Conservation (phyloP, 768 basidiomycete genomes). For the Exsudoporus frostii region DNA sequence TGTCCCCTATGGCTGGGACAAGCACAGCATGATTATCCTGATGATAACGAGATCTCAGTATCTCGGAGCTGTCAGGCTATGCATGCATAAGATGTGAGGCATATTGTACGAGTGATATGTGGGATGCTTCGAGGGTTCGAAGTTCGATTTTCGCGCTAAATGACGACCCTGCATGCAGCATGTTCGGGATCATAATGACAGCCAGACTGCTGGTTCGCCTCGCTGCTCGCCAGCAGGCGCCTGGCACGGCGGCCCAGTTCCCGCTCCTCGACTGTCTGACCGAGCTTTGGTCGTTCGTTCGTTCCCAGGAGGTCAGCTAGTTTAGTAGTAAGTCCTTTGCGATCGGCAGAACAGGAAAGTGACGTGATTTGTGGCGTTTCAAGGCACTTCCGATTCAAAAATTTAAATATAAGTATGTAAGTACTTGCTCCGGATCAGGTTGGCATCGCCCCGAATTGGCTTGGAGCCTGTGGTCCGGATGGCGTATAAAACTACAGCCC, state of each 20-base stretch:
- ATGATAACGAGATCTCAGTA: neutral
- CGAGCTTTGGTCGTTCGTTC: neutral
- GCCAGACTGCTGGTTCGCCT: neutral
- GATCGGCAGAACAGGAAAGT: constrained; percentile 1
- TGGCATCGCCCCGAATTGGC: neutral
- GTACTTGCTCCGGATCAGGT: constrained; percentile 1
- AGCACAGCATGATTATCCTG: neutral
- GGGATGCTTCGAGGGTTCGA: neutral
- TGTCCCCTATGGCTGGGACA: neutral
- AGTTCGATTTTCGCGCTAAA: neutral
- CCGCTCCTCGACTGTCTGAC: neutral
- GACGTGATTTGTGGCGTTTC: neutral
- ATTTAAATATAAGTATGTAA: too few relatives aligned
- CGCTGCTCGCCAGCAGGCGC: too few relatives aligned
- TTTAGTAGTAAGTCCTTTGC: constrained; percentile 16
- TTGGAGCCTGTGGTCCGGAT: neutral
- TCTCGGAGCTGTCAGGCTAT: too few relatives aligned
- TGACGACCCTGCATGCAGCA: constrained; percentile 6
- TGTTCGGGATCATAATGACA: neutral
- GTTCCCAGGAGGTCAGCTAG: constrained; percentile 9
- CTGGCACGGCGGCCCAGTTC: neutral
- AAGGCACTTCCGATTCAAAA: neutral
- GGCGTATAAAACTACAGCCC: constrained; percentile 19
- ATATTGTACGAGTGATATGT: too few relatives aligned
- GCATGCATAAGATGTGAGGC: too few relatives aligned